These are phyloP conservation scores for Microbotryomycetes sp. DNA, from an alignment of 1,284 basidiomycete species.

Conservation along the genomic window DNA sequence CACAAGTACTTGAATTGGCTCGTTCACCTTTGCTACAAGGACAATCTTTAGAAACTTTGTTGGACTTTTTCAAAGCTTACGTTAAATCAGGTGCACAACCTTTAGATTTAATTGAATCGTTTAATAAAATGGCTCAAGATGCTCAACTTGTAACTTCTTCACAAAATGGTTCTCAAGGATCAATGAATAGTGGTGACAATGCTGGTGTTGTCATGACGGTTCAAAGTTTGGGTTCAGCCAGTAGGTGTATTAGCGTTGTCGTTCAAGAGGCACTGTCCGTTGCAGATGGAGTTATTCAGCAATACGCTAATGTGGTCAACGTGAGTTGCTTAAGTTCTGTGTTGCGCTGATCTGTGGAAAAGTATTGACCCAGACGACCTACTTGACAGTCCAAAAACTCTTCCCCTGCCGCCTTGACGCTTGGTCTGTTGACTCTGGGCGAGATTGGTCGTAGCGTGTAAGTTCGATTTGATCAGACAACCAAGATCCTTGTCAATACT, in stretches of 20 bases:
- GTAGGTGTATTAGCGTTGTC: constrained; percentile 73
- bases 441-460: constrained; percentile 83
- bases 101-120: constrained; percentile 3
- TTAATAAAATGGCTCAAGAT: constrained; percentile 9
- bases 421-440: constrained; percentile 80
- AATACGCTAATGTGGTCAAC: constrained; percentile 71
- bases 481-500: background rate
- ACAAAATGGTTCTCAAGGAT: no score
- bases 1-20: constrained; percentile 48
- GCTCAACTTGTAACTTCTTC: constrained; percentile 1
- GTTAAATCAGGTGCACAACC: constrained; percentile 68
- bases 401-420: constrained; percentile 58
- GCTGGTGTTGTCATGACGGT: background rate
- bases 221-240: constrained; percentile 56
- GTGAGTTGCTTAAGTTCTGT: constrained; percentile 44
- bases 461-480: constrained; percentile 35
- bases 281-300: constrained; percentile 58
- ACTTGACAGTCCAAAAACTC: constrained; percentile 57
- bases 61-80: constrained; percentile 70
- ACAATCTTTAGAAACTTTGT: constrained; percentile 66
- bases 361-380: no score
- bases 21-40: constrained; percentile 70
- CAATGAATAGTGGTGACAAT: no score
- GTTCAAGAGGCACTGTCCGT: constrained; percentile 62
- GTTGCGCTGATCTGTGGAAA: background rate